Base-by-base conservation (phyloP, 768 basidiomycete genomes). In the Royoungia palumana region DNA sequence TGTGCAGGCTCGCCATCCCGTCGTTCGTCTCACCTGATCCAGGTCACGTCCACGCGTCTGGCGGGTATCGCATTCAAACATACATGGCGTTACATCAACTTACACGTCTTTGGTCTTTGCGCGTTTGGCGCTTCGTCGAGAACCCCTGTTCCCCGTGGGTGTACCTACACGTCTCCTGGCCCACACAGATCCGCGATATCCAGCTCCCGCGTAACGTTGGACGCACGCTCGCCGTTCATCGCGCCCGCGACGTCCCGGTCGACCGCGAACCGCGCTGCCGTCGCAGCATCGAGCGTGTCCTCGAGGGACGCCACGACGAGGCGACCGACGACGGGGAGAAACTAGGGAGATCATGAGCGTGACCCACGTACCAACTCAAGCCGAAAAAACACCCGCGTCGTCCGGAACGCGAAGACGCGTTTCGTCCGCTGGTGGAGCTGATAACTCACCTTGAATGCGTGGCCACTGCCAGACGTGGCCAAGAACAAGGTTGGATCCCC, bases 381-480 rank as follows among this genome's bases (percentile, higher is more conserved):
- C n/a, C n/a, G n/a, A n/a, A n/a, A n/a, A n/a, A n/a, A n/a, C n/a
- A n/a, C n/a, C n/a, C n/a, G n/a, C 30, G 30, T 30, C 13, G 25
- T 27, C 25, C n/a, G n/a, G n/a, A n/a, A 30, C 12, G 14, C 3
- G 14, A 11, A 14, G 12, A 14, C 30, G 30, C 30, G 2, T 13
- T 30, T 2, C 30, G 13, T 30, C 30, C 13, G 6, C 30, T 13
- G 32, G 5, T 12, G 12, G 28, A 7, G 14, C 6, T 2, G 9
- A 6, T 21, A 44, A 22, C 36, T 43, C 46, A 83, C 89, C 78
- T 94, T 94, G 75, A 81, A 94, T 0, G 82, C 90, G 66, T 94
- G 90, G 0, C 94, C 94, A 55, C 84, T 90, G 7, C 87, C 95
- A 16, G 81, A 89, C 1, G 94, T 94, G 1, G 93, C 94, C 24